Evolutionary conservation across 768 basidiomycete species (phyloP), one percentile per base, ranked within the genome.

Genomic region (Termitomyces sp.): DNA sequence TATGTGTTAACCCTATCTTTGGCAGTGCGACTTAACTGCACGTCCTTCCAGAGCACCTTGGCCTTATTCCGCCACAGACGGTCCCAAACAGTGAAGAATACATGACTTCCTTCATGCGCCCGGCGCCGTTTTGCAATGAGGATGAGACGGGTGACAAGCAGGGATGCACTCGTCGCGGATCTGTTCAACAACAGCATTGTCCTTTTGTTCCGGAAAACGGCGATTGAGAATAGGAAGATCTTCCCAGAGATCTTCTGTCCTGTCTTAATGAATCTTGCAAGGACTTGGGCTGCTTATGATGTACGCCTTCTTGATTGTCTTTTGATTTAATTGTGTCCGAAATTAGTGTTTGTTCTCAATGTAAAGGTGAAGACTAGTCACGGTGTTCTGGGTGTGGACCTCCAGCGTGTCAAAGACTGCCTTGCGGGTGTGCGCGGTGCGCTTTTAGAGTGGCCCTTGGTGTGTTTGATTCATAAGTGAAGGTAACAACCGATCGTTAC

Each of bases 231-330:
- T 68, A 78, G 92, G 55, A 88, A 90, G 67, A 79, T 94, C 56
- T 96, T 93, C 64, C 86, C 88, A 5, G 90, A 92, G 72, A 64
- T 94, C 31, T 97, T 96, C 78, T 79, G 85, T 42, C 86, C 90
- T 20, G 83, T 92, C 16, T 92, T 94, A 3, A 88, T 85, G 13
- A 93, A 97, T 71, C 71, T 88, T 27, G 88, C 95, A 49, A 79
- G 86, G 60, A 79, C 79, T 56, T 94, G 91, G 92, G 73, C 79
- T 9, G 81, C 84, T 5, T 96, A 94, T 67, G 85, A 88, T 52
- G 90, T 89, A 63, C 29, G 83, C 70, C 56, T 56, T 29, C n/a
- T n/a, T n/a, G n/a, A n/a, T n/a, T n/a, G n/a, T n/a, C n/a, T n/a
- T n/a, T n/a, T n/a, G n/a, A n/a, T n/a, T n/a, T n/a, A n/a, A n/a